These are phyloP conservation scores for Ormosia emarginata DNA, from an alignment of 306 rosid genomes.

Conservation along the genomic window DNA sequence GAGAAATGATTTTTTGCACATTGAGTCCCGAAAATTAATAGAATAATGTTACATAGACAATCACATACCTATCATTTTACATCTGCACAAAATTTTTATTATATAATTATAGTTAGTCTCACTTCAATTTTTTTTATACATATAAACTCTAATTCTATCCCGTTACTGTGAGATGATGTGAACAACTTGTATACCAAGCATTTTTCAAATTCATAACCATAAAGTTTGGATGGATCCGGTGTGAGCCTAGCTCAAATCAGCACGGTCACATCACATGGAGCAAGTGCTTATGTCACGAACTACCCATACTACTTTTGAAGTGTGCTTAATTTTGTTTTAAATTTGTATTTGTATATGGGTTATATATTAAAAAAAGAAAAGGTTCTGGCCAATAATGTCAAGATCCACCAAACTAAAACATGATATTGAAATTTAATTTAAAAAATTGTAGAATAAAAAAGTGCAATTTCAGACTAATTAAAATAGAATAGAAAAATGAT, in stretches of 20 bases:
- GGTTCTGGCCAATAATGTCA: background rate
- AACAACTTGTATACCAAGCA: background rate
- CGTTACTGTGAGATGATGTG: too few relatives aligned
- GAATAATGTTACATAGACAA: too few relatives aligned
- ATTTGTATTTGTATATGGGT: background rate
- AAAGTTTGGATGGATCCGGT: background rate
- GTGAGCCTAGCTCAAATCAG: background rate
- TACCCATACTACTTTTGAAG: background rate
- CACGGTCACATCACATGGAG: background rate
- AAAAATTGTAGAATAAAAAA: background rate
- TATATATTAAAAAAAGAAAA: background rate
- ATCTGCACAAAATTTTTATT: too few relatives aligned
- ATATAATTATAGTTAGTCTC: too few relatives aligned
- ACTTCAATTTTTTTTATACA: too few relatives aligned
- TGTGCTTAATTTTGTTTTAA: background rate
- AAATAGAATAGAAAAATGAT: background rate
- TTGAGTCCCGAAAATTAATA: too few relatives aligned
- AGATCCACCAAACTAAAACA: background rate
- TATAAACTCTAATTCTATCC: too few relatives aligned
- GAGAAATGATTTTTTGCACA: too few relatives aligned
- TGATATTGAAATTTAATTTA: background rate
- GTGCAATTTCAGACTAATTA: background rate
- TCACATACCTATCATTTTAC: too few relatives aligned
- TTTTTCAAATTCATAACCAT: background rate
- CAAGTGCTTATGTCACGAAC: background rate